Percentiles rank a stretch among this genome's conserved stretches.
These are phyloP conservation scores for Lupinus albus DNA, from an alignment of 306 rosid genomes.

Conservation along the genomic window DNA sequence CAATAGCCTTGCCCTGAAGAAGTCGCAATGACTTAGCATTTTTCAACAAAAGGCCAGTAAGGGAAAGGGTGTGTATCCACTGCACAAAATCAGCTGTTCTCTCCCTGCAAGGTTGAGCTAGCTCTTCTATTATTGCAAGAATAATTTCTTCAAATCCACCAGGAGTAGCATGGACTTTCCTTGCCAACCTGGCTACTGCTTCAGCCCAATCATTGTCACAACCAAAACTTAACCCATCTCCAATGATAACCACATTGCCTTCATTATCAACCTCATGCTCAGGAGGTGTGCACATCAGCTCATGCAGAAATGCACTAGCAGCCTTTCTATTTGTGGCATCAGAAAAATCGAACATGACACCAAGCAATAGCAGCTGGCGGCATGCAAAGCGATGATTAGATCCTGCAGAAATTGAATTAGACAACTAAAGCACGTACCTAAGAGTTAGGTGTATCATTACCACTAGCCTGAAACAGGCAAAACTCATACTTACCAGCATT, in stretches of 20 bases:
- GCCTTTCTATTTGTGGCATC: conserved; percentile 79
- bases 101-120: conserved; percentile 90
- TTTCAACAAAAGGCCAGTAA: conserved; percentile 77
- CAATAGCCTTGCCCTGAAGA: conserved; percentile 66
- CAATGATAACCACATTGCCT: conserved; percentile 77
- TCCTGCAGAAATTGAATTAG: conserved; percentile 53
- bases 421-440: conserved; percentile 21
- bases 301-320: conserved; percentile 77
- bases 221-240: conserved; percentile 92
- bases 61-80: conserved; percentile 92
- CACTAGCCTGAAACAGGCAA: conserved; percentile 28
- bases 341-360: conserved; percentile 89
- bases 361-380: conserved; percentile 88
- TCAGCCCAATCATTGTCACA: conserved; percentile 94
- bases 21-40: conserved; percentile 62
- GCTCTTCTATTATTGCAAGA: conserved; percentile 68
- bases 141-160: conserved; percentile 89
- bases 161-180: conserved; percentile 73
- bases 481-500: conserved; percentile 61
- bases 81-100: conserved; percentile 82
- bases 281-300: conserved; percentile 76
- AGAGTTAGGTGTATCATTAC: conserved; percentile 3
- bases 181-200: conserved; percentile 71
- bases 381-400: conserved; percentile 74
- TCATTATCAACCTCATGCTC: conserved; percentile 81